Percentiles rank a stretch among this genome's conserved stretches.
Evolutionary conservation across 305 asterid genomes (phyloP).

Genomic region (Fraxinus nigra): DNA sequence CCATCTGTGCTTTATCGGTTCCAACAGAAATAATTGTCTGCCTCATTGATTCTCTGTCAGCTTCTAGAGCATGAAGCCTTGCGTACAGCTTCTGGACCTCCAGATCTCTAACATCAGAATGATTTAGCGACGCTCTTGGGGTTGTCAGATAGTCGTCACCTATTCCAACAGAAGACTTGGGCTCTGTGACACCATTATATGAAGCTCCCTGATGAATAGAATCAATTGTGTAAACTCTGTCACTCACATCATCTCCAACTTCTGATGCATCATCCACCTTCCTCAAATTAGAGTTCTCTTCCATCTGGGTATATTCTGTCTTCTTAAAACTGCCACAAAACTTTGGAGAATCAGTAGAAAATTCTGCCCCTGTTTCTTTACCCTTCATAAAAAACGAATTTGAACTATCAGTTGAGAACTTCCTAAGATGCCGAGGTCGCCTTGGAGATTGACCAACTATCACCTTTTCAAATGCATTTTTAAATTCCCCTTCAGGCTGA

Average conservation of each 20-base stretch:
- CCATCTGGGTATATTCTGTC: slow-evolving; percentile 45
- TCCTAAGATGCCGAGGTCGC: slow-evolving; percentile 44
- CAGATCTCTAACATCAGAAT: slow-evolving; percentile 49
- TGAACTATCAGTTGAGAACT: slow-evolving; percentile 48
- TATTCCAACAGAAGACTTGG: slow-evolving; percentile 46
- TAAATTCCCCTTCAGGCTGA: slow-evolving; percentile 49
- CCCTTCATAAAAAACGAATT: slow-evolving; percentile 36
- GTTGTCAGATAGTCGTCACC: slow-evolving; percentile 50
- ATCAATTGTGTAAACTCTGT: slow-evolving; percentile 86
- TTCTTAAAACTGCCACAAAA: slow-evolving; percentile 46
- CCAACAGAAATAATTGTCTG: slow-evolving; percentile 78
- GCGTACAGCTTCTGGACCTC: slow-evolving; percentile 81
- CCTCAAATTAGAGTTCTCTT: slow-evolving; percentile 44
- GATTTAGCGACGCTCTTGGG: slow-evolving; percentile 44
- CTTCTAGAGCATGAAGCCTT: slow-evolving; percentile 93
- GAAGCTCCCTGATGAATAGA: slow-evolving; percentile 59
- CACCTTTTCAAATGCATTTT: slow-evolving; percentile 67
- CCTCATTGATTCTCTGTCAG: slow-evolving; percentile 96
- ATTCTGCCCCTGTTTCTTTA: slow-evolving; percentile 53
- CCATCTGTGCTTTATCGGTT: slow-evolving; percentile 90
- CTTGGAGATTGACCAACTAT: slow-evolving; percentile 73
- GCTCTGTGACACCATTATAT: slow-evolving; percentile 36
- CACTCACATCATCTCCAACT: slow-evolving; percentile 65
- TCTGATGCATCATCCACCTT: slow-evolving; percentile 62
- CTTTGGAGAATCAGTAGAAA: slow-evolving; percentile 51